Conservation (phyloP, 352 stramenopile genomes). For the Pythium monospermum region DNA sequence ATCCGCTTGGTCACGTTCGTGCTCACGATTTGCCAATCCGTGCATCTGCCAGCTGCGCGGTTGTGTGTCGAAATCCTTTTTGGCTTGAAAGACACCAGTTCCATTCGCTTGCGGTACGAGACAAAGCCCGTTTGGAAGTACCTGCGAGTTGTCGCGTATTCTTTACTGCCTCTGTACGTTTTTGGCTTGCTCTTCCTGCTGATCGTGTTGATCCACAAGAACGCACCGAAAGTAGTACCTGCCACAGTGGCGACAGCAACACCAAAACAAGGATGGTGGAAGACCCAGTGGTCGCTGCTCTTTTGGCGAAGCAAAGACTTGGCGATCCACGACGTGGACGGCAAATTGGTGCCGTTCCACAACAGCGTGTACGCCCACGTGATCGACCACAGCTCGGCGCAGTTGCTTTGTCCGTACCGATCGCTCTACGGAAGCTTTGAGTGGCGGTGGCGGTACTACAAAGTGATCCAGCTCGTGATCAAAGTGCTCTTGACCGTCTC, state of each 20-base stretch:
- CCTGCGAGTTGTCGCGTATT: constrained; percentile 14
- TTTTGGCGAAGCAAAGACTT: constrained; percentile 2
- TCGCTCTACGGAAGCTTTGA: constrained; percentile 52
- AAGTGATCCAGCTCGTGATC: constrained; percentile 37
- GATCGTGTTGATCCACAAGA: too few species aligned
- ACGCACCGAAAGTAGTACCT: too few species aligned
- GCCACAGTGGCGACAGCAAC: too few species aligned
- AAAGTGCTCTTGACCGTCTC: constrained; percentile 38
- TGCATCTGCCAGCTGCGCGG: constrained; percentile 40
- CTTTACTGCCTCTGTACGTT: too few species aligned
- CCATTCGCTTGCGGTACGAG: neutral
- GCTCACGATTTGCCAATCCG: constrained; percentile 33
- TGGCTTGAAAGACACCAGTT: neutral
- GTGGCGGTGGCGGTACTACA: constrained; percentile 44
- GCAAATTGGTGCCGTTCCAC: constrained; percentile 29
- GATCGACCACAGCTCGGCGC: constrained; percentile 28
- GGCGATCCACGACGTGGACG: constrained; percentile 35
- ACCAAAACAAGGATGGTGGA: too few species aligned
- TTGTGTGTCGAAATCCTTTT: constrained; percentile 34
- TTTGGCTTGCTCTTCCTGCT: too few species aligned
- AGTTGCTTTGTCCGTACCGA: constrained; percentile 40
- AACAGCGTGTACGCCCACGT: constrained; percentile 42
- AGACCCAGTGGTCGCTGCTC: neutral
- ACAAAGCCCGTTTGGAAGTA: constrained; percentile 16
- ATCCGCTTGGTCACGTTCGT: constrained; percentile 27